These are phyloP conservation scores for Solanum aculeatissimum DNA, from an alignment of 305 asterid genomes.

Conservation along the genomic window DNA sequence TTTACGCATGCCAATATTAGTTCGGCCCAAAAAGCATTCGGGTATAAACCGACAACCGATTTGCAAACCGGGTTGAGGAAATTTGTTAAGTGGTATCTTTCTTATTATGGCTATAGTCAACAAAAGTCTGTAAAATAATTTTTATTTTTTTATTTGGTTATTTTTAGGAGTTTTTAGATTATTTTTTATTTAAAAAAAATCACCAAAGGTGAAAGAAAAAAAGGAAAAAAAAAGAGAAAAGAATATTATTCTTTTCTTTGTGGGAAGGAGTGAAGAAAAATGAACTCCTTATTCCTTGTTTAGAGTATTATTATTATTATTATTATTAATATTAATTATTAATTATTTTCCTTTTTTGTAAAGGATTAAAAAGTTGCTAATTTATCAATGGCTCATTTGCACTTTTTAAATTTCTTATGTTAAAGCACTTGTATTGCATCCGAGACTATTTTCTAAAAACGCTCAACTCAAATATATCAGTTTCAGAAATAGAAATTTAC, in stretches of 20 bases:
- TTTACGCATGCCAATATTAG: conserved; percentile 50
- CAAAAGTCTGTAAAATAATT: conserved; percentile 26
- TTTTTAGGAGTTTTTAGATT: not conserved
- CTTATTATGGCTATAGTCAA: conserved; percentile 38
- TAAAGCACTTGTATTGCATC: not conserved
- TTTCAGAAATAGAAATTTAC: too few species aligned
- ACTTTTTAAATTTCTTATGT: not conserved
- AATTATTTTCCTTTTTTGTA: not conserved
- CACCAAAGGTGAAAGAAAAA: not conserved
- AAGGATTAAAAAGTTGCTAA: not conserved
- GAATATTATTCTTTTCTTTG: conserved; percentile 8
- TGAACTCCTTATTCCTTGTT: conserved; percentile 7
- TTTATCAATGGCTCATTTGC: not conserved
- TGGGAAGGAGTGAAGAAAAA: not conserved
- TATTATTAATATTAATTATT: not conserved
- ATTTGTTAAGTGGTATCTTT: conserved; percentile 47
- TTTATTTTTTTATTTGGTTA: not conserved
- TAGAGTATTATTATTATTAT: not conserved
- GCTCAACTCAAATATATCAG: too few species aligned
- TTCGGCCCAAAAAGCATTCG: conserved; percentile 31
- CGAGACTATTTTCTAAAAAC: not conserved
- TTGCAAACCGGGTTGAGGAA: conserved; percentile 47
- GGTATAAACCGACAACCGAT: conserved; percentile 50
- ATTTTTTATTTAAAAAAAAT: not conserved
- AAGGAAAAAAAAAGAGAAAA: not conserved